Evolutionary conservation across 73 alveolate species (phyloP).

Genomic region (Uronychia binucleata): DNA sequence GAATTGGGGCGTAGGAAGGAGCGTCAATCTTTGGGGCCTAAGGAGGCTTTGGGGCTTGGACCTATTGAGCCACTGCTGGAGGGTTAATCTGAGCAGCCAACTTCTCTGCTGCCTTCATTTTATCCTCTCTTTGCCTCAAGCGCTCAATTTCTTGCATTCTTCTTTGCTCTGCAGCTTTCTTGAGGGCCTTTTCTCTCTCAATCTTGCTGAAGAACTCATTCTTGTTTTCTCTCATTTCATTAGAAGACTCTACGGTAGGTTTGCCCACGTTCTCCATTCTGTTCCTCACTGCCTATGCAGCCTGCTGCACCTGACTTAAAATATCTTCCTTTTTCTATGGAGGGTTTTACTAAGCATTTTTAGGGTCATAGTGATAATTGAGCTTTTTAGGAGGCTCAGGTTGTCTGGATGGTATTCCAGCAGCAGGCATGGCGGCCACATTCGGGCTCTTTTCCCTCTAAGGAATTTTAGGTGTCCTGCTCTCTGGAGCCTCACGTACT

Average conservation of each 20-base stretch:
- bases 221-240: neutral
- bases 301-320: neutral
- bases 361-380: neutral
- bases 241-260: neutral
- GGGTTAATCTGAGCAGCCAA: neutral
- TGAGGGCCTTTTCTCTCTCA: neutral
- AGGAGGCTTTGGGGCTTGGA: no score
- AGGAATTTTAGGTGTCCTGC: no score
- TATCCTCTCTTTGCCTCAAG: neutral
- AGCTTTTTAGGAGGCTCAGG: neutral
- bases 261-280: neutral
- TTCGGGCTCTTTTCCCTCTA: no score
- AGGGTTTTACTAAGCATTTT: no score
- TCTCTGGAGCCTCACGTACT: neutral
- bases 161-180: neutral
- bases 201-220: neutral
- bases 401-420: neutral
- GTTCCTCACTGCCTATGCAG: neutral
- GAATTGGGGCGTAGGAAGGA: neutral
- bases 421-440: neutral
- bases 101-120: neutral
- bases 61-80: no score
- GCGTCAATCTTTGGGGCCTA: neutral
- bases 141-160: neutral
- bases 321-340: neutral